Percentiles rank a stretch among this genome's conserved stretches.
Conservation (phyloP, 1,139 yeast genomes). For the Magnusiomyces suaveolens region DNA sequence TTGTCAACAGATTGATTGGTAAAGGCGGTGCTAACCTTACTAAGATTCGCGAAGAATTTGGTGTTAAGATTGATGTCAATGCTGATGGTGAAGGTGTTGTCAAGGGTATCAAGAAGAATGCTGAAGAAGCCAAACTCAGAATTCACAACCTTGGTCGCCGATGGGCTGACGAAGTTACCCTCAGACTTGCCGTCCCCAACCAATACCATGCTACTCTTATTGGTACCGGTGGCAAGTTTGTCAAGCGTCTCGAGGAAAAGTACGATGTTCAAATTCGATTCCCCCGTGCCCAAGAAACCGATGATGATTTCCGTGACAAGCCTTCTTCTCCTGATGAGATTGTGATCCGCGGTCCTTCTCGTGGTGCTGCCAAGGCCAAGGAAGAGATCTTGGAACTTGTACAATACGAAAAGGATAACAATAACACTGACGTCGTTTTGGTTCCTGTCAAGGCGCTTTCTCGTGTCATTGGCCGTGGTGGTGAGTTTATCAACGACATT, state of each 20-base stretch:
- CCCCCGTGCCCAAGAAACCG: slow-evolving; percentile 41
- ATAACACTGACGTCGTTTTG: slow-evolving; percentile 50
- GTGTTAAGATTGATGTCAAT: slow-evolving; percentile 64
- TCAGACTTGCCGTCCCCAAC: slow-evolving; percentile 58
- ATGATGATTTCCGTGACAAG: slow-evolving; percentile 28
- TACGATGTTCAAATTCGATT: slow-evolving; percentile 76
- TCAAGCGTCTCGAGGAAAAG: slow-evolving; percentile 79
- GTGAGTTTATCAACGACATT: slow-evolving; percentile 75
- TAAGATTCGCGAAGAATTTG: slow-evolving; percentile 64
- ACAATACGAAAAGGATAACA: slow-evolving; percentile 82
- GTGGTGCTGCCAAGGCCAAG: slow-evolving; percentile 75
- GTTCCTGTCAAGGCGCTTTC: slow-evolving; percentile 71
- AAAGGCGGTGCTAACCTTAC: slow-evolving; percentile 71
- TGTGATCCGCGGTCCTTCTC: slow-evolving; percentile 80
- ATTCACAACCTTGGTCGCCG: slow-evolving; percentile 54
- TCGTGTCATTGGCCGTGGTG: slow-evolving; percentile 80
- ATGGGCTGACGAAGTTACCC: slow-evolving; percentile 73
- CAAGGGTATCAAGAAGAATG: slow-evolving; percentile 72
- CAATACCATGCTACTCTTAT: slow-evolving; percentile 75
- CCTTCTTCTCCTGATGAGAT: slow-evolving; percentile 46
- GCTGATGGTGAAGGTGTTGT: slow-evolving; percentile 51
- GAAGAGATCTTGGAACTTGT: slow-evolving; percentile 78
- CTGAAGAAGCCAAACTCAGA: slow-evolving; percentile 58
- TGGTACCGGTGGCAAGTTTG: slow-evolving; percentile 76
- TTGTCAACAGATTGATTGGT: slow-evolving; percentile 78